These are phyloP conservation scores for Vinca major DNA, from an alignment of 305 asterid genomes.

Conservation along the genomic window DNA sequence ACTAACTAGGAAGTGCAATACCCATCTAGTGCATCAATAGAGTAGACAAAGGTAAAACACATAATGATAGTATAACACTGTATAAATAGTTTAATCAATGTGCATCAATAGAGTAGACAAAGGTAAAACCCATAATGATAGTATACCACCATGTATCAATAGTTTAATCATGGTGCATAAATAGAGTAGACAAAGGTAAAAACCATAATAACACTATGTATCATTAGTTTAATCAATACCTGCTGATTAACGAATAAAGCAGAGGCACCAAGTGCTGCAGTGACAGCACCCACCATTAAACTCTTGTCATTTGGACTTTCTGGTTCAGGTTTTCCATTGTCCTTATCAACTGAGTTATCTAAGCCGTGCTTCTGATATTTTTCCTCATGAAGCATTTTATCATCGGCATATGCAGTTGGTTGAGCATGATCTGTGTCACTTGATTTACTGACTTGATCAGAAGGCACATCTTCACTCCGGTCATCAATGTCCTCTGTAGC, in stretches of 20 bases:
- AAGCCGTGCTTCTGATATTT: slow-evolving; percentile 16
- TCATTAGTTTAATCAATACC: slow-evolving; percentile 32
- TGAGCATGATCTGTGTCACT: slow-evolving; percentile 21
- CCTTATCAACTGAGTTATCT: slow-evolving; percentile 23
- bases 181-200: slow-evolving; percentile 17
- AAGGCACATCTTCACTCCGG: slow-evolving; percentile 22
- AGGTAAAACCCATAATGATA: too few relatives aligned
- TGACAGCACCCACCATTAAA: slow-evolving; percentile 75
- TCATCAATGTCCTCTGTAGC: slow-evolving; percentile 34
- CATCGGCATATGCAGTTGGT: slow-evolving; percentile 25
- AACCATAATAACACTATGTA: neutral
- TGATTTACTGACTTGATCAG: slow-evolving; percentile 27
- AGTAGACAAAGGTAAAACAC: too few relatives aligned
- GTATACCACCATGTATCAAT: too few relatives aligned
- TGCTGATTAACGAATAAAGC: slow-evolving; percentile 61
- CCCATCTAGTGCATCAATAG: neutral
- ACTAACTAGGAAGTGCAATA: slow-evolving; percentile 9
- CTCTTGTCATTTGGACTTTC: slow-evolving; percentile 28
- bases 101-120: slow-evolving; percentile 17
- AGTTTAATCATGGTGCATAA: slow-evolving; percentile 3
- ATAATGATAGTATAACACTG: too few relatives aligned
- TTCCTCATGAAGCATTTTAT: slow-evolving; percentile 18
- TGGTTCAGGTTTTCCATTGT: slow-evolving; percentile 26
- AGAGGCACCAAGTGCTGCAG: slow-evolving; percentile 97
- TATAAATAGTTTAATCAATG: neutral